Conservation (phyloP, 2,329 filamentous ascomycete species). For the Alternaria consortialis region DNA sequence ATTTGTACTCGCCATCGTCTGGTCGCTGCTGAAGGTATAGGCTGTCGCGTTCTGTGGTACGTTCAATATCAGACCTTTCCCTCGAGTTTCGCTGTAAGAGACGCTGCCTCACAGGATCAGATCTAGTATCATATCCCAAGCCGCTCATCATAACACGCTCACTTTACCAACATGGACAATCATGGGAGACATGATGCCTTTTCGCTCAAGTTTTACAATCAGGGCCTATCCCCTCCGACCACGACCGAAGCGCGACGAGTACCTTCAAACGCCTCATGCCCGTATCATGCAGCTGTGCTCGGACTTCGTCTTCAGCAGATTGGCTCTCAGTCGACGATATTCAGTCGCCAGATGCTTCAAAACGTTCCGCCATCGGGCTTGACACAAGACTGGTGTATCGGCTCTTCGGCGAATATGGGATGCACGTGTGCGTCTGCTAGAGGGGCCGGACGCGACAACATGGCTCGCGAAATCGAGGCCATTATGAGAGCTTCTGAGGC, state of each 20-base stretch:
- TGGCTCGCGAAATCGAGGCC: slow-evolving; percentile 8
- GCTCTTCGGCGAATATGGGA: slow-evolving; percentile 10
- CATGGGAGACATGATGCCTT: not conserved
- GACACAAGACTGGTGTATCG: slow-evolving; percentile 5
- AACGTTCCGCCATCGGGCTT: slow-evolving; percentile 2
- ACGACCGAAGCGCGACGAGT: not conserved
- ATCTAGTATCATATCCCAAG: not conserved
- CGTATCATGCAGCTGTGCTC: slow-evolving; percentile 8
- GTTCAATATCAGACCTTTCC: not conserved
- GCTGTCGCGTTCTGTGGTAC: not conserved
- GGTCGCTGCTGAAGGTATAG: too few relatives aligned
- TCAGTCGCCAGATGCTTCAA: not conserved
- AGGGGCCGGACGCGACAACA: not conserved
- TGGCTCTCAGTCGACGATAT: not conserved
- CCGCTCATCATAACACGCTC: not conserved
- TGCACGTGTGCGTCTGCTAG: slow-evolving; percentile 8
- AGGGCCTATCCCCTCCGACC: not conserved
- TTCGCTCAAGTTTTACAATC: slow-evolving; percentile 5
- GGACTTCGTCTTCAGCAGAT: not conserved
- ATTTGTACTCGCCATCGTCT: not conserved
- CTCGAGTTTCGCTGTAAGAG: not conserved
- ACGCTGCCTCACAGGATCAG: not conserved
- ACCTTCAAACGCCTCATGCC: not conserved
- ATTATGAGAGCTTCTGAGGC: slow-evolving; percentile 1
- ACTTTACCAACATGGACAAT: not conserved